A percentile compares a stretch with the other conserved stretches of the same genome.
phyloP scores from a whole-genome alignment of 441 rosid species.

The Daphne laureola region DNA sequence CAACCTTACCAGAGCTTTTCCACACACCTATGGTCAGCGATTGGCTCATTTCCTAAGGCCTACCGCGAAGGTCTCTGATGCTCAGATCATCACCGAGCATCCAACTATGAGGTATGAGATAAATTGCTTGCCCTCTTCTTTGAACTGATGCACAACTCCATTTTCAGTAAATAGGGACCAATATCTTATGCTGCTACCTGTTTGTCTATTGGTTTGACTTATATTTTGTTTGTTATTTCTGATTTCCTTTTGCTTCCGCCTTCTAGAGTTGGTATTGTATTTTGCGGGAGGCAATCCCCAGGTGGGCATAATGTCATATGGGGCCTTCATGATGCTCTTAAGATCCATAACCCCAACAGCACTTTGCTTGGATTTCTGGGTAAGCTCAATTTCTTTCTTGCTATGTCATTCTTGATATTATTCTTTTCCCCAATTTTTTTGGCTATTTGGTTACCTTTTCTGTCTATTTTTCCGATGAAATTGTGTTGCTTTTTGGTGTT shows the following conservation, averaged over 20 bases:
- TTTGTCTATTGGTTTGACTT: background rate
- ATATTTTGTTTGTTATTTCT: background rate
- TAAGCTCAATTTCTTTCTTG: slow-evolving; percentile 19
- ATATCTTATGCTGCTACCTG: background rate
- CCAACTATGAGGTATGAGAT: slow-evolving; percentile 55
- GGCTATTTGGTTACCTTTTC: too few relatives aligned
- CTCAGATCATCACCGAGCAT: slow-evolving; percentile 84
- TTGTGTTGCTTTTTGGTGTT: too few relatives aligned
- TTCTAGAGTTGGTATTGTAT: slow-evolving; percentile 83
- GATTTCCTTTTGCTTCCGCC: slow-evolving; percentile 8
- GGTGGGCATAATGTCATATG: slow-evolving; percentile 97
- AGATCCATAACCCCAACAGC: slow-evolving; percentile 66
- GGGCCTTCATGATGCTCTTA: slow-evolving; percentile 82
- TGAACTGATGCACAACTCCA: background rate
- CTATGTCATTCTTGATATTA: too few relatives aligned
- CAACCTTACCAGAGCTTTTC: slow-evolving; percentile 62
- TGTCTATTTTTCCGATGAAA: too few relatives aligned
- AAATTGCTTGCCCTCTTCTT: background rate
- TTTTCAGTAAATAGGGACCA: background rate
- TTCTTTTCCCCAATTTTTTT: too few relatives aligned
- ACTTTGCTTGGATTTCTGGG: slow-evolving; percentile 82
- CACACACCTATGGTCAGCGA: slow-evolving; percentile 83
- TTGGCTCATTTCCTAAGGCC: slow-evolving; percentile 92
- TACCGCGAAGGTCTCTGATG: slow-evolving; percentile 78
- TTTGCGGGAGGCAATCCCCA: slow-evolving; percentile 96